Evolutionary conservation across 768 basidiomycete species (phyloP), one percentile per base, ranked within the genome.

Genomic region (Krasilnikovozyma curviuscula): DNA sequence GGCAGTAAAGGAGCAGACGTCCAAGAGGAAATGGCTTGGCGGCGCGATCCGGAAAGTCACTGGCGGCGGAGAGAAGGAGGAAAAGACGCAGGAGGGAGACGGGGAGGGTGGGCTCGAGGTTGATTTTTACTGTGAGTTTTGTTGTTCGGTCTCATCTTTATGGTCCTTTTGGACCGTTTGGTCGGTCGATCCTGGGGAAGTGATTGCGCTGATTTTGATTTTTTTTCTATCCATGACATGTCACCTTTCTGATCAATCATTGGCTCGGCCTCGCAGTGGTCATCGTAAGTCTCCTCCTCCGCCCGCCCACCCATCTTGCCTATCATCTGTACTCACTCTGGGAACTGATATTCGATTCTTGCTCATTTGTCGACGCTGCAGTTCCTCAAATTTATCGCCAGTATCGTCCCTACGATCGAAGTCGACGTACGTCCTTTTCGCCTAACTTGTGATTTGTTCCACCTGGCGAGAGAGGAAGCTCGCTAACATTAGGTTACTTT

Each of bases 301-400:
- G 7, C 13, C 40, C 39, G 50, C 33, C 32, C 34, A 52, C 29
- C 44, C 48, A 24, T 45, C 86, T 46, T 38, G n/a, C 14, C n/a
- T 30, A 18, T 34, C 9, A 7, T 12, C 24, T 35, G 3, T 3
- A 27, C 19, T 25, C 24, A 9, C 21, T 3, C 16, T n/a, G 7
- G 5, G 30, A 12, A 44, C 28, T 33, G 27, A 41, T 5, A 13
- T 32, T 25, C 25, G 21, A 42, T 24, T 2, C 10, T 13, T 25
- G 23, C 6, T 5, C n/a, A 7, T n/a, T 6, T 42, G 23, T 27
- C 18, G 7, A 28, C 5, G 9, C 19, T 12, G 23, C 45, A 66
- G 65, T 97, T 97, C 76, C 76, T 97, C 69, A 98, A 97, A 73
- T 97, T 97, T 68, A 93, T 97, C 61, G 86, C 86, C 10, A 85